phyloP scores from a whole-genome alignment of 306 rosid species.

The Spatholobus suberectus region DNA sequence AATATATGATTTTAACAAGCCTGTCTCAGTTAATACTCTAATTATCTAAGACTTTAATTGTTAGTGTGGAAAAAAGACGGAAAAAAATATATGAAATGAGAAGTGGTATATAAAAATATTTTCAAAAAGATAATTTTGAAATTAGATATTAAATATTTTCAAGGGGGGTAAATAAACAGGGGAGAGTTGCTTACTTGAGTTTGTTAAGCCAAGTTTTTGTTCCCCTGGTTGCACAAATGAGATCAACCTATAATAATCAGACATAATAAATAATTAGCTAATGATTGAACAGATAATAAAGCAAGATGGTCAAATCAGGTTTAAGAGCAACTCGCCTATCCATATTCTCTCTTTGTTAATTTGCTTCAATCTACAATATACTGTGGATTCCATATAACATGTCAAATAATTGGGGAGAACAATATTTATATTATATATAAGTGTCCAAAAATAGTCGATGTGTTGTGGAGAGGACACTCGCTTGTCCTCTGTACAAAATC shows the following conservation, averaged over 20 bases:
- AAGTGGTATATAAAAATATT: no score
- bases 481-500: not conserved
- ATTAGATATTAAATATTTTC: no score
- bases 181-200: not conserved
- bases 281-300: not conserved
- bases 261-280: not conserved
- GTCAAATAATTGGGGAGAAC: not conserved
- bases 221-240: not conserved
- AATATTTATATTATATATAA: not conserved
- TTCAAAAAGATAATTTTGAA: no score
- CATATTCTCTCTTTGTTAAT: no score
- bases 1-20: no score
- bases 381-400: not conserved
- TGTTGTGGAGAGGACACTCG: not conserved
- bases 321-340: no score
- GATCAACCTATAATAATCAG: not conserved
- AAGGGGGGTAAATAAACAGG: not conserved
- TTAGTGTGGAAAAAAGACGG: no score
- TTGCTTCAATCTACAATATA: no score
- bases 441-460: not conserved
- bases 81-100: no score
- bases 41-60: no score
- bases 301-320: no score
- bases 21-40: no score
- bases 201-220: not conserved